Base-by-base conservation (phyloP, 75 land plant genomes). In the Cryptomeria japonica region DNA sequence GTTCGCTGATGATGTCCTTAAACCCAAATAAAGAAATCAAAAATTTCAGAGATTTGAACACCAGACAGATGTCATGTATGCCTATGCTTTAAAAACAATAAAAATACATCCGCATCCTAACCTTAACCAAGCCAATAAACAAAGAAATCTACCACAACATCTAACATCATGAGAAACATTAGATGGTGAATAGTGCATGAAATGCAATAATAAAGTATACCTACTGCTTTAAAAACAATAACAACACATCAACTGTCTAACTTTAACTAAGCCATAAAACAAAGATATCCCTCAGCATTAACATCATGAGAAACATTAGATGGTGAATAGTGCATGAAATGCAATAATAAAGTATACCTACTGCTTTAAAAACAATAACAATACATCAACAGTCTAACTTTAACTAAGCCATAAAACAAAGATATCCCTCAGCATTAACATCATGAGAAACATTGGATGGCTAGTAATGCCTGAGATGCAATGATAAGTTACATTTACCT, bases 1-100 rank as follows among this genome's bases (percentile, higher is more conserved):
- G 99, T 89, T 96, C 99, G 86, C 99, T 98, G 16, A 94, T 91
- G 34, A 96, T 96, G 77, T 95, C 99, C 99, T 98, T 93, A 88
- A 82, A 86, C 85, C 76, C 31, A 64, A 88, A 51, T 61, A 41
- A 41, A 73, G 58, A 41, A 41, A 22, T 87, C 53, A 25, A 86
- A 61, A 47, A 53, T 44, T 73, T 61, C 70, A 47, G 42, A 89
- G 25, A 31, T 88, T 19, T 88, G 58, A 85, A 88, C 32, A 82
- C n/a, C 84, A 82, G n/a, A 82, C 28, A 46, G 32, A 46, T 82
- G 47, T 41, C 34, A 82, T 82, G 34, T 12, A 25, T 82, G 53
- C 47, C 51, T 82, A 82, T 51, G 53, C 53, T 51, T 80, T 22
- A 37, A 39, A 80, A 41, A 80, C 38, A 19, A 41, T 68, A 80